Percentiles rank a stretch among this genome's conserved stretches.
phyloP scores from a whole-genome alignment of 208 protist genomes.

The Trypanosoma mega region DNA sequence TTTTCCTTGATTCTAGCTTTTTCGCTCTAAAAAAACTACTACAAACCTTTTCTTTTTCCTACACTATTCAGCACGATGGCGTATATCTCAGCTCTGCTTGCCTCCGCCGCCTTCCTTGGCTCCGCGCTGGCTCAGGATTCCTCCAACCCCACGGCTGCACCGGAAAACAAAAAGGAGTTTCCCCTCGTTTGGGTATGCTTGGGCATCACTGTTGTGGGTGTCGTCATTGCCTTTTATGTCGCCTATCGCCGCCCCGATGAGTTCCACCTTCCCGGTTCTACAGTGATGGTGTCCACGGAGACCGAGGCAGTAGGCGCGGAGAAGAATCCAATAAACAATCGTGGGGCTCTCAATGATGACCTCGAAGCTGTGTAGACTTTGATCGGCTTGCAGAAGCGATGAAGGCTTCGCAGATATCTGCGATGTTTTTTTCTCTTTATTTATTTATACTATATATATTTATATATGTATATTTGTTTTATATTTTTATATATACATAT shows the following conservation, averaged over 20 bases:
- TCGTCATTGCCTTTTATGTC: constrained; percentile 32
- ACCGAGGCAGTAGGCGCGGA: constrained; percentile 3
- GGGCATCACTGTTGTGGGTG: constrained; percentile 33
- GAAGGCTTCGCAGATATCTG: no score
- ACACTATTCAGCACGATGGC: constrained; percentile 2
- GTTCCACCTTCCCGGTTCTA: constrained; percentile 30
- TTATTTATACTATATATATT: no score
- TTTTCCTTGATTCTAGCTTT: constrained; percentile 16
- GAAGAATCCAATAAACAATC: constrained; percentile 8
- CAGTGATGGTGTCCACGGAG: constrained; percentile 24
- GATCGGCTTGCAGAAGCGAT: no score
- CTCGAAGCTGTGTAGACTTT: constrained; percentile 7
- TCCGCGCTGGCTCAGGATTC: constrained; percentile 1
- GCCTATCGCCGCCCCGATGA: constrained; percentile 37
- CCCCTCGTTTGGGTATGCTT: constrained; percentile 45
- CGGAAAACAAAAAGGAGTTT: constrained; percentile 25
- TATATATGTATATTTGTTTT: no score
- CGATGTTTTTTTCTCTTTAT: no score
- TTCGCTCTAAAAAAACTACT: not conserved
- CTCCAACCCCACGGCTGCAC: no score
- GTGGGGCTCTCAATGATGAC: constrained; percentile 10
- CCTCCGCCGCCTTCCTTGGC: constrained; percentile 9
- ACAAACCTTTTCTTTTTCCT: not conserved
- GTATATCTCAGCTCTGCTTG: constrained; percentile 17
- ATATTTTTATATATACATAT: no score